Evolutionary conservation across 805 yeast species (phyloP), one percentile per base, ranked within the genome.

Genomic region (Jamesozyma lodderae): DNA sequence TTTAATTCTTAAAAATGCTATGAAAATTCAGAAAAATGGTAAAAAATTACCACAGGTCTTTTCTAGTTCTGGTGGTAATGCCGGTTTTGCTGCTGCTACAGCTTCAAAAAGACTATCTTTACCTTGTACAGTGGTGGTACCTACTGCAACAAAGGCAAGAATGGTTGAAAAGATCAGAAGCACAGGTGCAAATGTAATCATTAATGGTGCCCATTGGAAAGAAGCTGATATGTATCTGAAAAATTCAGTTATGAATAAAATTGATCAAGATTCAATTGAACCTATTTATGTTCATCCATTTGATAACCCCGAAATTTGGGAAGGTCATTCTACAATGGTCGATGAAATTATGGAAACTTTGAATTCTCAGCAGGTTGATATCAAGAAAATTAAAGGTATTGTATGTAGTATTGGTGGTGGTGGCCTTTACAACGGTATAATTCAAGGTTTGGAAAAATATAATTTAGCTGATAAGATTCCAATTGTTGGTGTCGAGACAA

Each of bases 331-430:
- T 0, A 41, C 66, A 0, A 50, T 72, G 45, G 55, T 75, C 11
- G 74, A 67, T 49, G 79, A 66, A 43, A 59, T 72, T 10, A 60
- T 52, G 9, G 44, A 43, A 31, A 41, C 56, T 11, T 31, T 63
- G 28, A 31, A 34, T 1, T 40, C 52, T 10, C 60, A 53, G 8
- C 45, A 47, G 7, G 33, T 52, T 16, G 17, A 46, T 19, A 4
- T 60, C 4, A 33, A 42, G 4, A 49, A 47, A 5, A 41, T 73
- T 17, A 68, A 63, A 43, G 76, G 70, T 0, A 60, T 72, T 22
- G 72, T 70, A 1, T 72, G 78, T 49, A 72, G 77, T 17, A 67
- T 72, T 32, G 79, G 79, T 6, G 79, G 79, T 6, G 79, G 79
- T 13, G 79, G 79, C 0, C 57, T 74, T 19, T 73, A 71, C 56